Evolutionary conservation across 2,329 filamentous ascomycete species (phyloP).

Genomic region (Xylariaceae sp.): DNA sequence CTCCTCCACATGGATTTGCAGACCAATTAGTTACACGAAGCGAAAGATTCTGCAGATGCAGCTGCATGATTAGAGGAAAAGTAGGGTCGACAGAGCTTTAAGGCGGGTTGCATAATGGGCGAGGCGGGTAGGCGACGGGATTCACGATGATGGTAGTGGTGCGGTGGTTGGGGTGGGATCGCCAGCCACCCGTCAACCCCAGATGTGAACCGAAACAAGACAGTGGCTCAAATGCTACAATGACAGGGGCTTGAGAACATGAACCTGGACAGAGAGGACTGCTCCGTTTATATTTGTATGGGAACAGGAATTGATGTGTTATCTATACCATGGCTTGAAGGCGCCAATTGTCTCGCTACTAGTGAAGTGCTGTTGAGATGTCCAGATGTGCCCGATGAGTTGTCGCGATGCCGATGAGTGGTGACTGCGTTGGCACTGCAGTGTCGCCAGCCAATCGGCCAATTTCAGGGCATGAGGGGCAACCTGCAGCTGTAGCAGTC

Average conservation of each 20-base stretch:
- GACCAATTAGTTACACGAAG: constrained; percentile 9
- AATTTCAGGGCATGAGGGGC: no score
- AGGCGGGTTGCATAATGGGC: constrained; percentile 16
- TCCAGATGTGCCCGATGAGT: no score
- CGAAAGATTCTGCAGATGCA: constrained; percentile 5
- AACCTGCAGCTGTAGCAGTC: no score
- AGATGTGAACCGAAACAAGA: constrained; percentile 2
- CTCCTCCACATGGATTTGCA: constrained; percentile 8
- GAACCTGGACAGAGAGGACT: not conserved
- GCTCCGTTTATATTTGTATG: not conserved
- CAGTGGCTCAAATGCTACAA: constrained; percentile 1
- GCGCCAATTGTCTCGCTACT: not conserved
- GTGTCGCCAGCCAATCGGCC: no score
- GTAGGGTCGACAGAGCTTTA: constrained; percentile 11
- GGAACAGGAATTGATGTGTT: not conserved
- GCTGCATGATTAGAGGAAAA: constrained; percentile 8
- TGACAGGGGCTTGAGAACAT: constrained; percentile 1
- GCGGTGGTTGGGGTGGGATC: constrained; percentile 4
- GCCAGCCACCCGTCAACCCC: constrained; percentile 12
- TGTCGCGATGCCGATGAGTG: no score
- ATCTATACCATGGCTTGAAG: not conserved
- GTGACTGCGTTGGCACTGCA: no score
- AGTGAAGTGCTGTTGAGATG: no score
- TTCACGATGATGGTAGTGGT: constrained; percentile 10
- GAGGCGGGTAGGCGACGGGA: constrained; percentile 13